Evolutionary conservation across 371 early-diverging fungal genomes (phyloP).

Genomic region (Lichtheimia corymbifera): DNA sequence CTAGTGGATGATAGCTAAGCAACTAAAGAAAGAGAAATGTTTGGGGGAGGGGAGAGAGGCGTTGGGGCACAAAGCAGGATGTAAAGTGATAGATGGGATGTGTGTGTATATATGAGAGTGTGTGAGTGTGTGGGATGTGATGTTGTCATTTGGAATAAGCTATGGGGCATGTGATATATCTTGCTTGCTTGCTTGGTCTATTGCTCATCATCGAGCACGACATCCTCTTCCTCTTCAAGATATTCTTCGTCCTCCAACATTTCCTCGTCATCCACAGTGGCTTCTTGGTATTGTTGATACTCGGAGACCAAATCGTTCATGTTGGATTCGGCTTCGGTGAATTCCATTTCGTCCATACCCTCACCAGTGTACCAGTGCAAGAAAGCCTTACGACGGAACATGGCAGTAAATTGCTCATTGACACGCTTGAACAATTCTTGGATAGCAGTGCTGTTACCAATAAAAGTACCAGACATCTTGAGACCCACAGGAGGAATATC

Average conservation of each 20-base stretch:
- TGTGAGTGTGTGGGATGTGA: background rate
- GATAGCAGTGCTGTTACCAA: slow-evolving; percentile 93
- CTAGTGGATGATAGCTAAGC: background rate
- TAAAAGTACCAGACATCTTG: slow-evolving; percentile 89
- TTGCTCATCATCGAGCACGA: background rate
- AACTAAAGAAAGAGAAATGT: background rate
- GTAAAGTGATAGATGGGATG: background rate
- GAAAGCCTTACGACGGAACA: slow-evolving; percentile 97
- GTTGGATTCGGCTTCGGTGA: slow-evolving; percentile 89
- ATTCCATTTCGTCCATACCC: slow-evolving; percentile 98
- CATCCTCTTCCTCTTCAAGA: slow-evolving; percentile 37
- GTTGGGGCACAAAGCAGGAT: background rate
- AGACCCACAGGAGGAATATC: slow-evolving; percentile 86
- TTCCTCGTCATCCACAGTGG: slow-evolving; percentile 63
- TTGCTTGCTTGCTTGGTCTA: too few species aligned
- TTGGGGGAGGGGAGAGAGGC: background rate
- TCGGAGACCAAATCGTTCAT: slow-evolving; percentile 96
- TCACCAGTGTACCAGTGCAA: slow-evolving; percentile 98
- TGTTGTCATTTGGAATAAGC: background rate
- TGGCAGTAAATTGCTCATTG: slow-evolving; percentile 84
- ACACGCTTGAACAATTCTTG: slow-evolving; percentile 91
- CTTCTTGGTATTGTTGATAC: slow-evolving; percentile 98
- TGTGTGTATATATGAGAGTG: background rate
- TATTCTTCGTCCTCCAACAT: slow-evolving; percentile 55
- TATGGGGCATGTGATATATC: slow-evolving; percentile 1